Evolutionary conservation across 495 filamentous ascomycete genomes (phyloP).

Genomic region (Cryomyces minteri): DNA sequence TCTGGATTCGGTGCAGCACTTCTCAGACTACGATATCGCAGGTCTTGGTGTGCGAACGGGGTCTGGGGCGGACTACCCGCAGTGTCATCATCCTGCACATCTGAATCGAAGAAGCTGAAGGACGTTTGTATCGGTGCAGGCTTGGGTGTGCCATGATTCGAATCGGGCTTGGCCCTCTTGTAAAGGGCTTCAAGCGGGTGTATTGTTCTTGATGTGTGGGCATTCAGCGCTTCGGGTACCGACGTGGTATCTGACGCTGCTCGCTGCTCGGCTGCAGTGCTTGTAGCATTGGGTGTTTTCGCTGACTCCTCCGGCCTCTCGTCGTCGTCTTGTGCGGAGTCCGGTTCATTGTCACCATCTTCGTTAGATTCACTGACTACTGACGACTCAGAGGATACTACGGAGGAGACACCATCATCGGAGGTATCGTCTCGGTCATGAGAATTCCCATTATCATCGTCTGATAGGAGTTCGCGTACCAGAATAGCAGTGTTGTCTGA

Average conservation of each 20-base stretch:
- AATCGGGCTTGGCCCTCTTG: slow-evolving; percentile 40
- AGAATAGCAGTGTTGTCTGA: background rate
- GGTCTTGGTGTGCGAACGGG: slow-evolving; percentile 61
- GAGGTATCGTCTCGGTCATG: background rate
- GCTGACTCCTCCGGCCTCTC: background rate
- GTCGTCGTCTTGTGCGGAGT: background rate
- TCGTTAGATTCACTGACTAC: background rate
- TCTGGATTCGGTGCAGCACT: slow-evolving; percentile 92
- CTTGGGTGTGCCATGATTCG: slow-evolving; percentile 18
- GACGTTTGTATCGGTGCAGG: slow-evolving; percentile 27
- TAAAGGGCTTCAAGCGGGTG: slow-evolving; percentile 83
- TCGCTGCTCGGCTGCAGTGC: background rate
- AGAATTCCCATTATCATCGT: background rate
- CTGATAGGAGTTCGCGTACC: background rate
- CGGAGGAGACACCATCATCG: background rate
- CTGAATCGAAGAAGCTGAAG: slow-evolving; percentile 37
- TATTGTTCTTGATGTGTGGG: slow-evolving; percentile 28
- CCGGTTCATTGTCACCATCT: background rate
- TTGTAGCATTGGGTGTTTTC: background rate
- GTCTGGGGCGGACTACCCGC: slow-evolving; percentile 44
- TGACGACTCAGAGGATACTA: background rate
- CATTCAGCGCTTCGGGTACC: slow-evolving; percentile 2
- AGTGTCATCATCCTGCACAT: too few species aligned
- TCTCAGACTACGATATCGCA: slow-evolving; percentile 48
- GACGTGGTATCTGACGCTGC: background rate